Percentiles rank a stretch among this genome's conserved stretches.
Conservation (phyloP, 148 eudicot species). For the Silene latifolia region DNA sequence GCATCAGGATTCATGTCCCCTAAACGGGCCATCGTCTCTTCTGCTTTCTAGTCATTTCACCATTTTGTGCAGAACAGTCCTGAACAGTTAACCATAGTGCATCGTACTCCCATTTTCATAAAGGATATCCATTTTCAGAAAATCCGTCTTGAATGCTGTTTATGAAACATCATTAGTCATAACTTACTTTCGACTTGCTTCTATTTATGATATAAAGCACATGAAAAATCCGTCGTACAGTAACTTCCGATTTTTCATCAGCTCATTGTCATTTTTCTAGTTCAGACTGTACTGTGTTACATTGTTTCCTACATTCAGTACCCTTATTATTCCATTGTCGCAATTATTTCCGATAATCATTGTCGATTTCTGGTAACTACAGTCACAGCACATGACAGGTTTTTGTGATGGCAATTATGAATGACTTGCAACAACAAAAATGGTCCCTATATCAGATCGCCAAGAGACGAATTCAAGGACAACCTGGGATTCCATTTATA, state of each 20-base stretch:
- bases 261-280: background rate
- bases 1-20: too few species aligned
- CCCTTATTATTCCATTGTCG: background rate
- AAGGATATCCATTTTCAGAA: too few species aligned
- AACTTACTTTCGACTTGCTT: too few species aligned
- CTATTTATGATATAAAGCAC: background rate
- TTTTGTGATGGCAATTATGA: background rate
- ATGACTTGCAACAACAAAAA: background rate
- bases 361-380: background rate
- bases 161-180: too few species aligned
- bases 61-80: background rate
- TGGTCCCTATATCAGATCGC: background rate
- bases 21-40: too few species aligned
- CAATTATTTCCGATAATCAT: constrained; percentile 1
- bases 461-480: background rate
- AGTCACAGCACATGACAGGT: constrained; percentile 4
- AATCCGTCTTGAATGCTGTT: too few species aligned
- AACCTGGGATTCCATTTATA: background rate
- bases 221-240: background rate
- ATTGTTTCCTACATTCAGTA: too few species aligned
- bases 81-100: too few species aligned
- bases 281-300: background rate
- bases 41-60: too few species aligned
- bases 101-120: too few species aligned
- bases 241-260: background rate